Evolutionary conservation across 2,329 filamentous ascomycete genomes (phyloP), one percentile per base, ranked within the genome.

Genomic region (Fusarium nygamai): DNA sequence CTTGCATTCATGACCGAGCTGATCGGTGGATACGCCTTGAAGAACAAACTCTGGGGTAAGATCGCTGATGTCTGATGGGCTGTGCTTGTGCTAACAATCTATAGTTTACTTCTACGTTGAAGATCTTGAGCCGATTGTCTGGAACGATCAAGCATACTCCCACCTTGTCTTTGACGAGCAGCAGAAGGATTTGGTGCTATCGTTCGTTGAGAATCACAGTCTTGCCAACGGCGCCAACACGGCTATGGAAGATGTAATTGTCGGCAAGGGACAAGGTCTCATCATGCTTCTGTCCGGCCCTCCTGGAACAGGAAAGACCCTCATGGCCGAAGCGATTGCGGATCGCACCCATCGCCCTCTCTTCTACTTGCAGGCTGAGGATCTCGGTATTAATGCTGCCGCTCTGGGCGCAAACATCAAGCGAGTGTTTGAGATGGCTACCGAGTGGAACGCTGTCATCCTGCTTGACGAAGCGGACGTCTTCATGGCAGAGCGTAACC

Each of bases 391-490:
- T 48, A 82, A 82, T 38, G 81, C 86, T 2, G 80, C 80, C 5
- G 75, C 79, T 8, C 80, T 89, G 10, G 86, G 87, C n/a, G 77
- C 82, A n/a, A 84, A 85, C 47, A 79, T 90, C 63, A 83, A 84
- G 62, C 80, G 82, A 36, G 82, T 84, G 36, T 87, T 90, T 46
- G 81, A 84, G 65, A 83, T 88, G 67, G 87, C 86, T 5, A 83
- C 84, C 2, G 83, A 83, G 22, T 89, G 88, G 87, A 83, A 85
- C 29, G 86, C 85, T 14, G 84, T 89, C 12, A 78, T 89, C 27
- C 80, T 89, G 8, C 83, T 89, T 7, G 87, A 88, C 71, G 87
- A 88, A 78, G 86, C 86, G 13, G 87, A 88, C 68, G 85, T 89
- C 5, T 89, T 88, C 78, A 84, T 89, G 78, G 84, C 85, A 3